Percentiles rank a stretch among this genome's conserved stretches.
Conservation (phyloP, 352 stramenopile genomes). For the Aphanomyces invadans region DNA sequence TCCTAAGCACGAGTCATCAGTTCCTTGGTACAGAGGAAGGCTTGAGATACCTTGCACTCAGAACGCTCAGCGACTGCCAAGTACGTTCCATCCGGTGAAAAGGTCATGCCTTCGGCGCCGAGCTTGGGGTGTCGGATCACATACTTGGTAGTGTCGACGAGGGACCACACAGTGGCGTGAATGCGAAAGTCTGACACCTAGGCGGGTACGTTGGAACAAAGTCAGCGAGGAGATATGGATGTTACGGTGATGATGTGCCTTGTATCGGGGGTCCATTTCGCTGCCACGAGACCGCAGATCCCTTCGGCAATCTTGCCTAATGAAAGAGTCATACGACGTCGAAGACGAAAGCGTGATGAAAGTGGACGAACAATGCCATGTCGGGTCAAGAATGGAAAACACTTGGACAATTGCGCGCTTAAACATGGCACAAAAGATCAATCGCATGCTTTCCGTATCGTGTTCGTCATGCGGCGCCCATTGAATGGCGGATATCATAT, state of each 20-base stretch:
- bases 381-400: constrained; percentile 5
- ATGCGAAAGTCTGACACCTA: constrained; percentile 74
- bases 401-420: constrained; percentile 62
- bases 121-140: constrained; percentile 66
- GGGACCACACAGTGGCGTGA: constrained; percentile 72
- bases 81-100: constrained; percentile 47
- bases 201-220: neutral
- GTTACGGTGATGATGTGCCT: constrained; percentile 53
- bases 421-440: constrained; percentile 53
- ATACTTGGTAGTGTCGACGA: constrained; percentile 49
- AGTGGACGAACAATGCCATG: too few species aligned
- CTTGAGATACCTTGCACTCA: constrained; percentile 66
- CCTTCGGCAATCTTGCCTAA: constrained; percentile 63
- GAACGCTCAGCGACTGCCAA: constrained; percentile 62
- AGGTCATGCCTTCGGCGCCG: constrained; percentile 50
- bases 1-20: constrained; percentile 32
- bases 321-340: constrained; percentile 43
- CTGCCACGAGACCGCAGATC: constrained; percentile 31
- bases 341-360: constrained; percentile 24
- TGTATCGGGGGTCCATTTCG: constrained; percentile 48
- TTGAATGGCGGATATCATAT: constrained; percentile 20
- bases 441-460: constrained; percentile 40
- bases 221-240: neutral
- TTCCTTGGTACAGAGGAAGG: neutral
- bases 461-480: constrained; percentile 5